These are phyloP conservation scores for Phycomyces nitens DNA, from an alignment of 192 early-diverging fungal genomes.

Conservation along the genomic window DNA sequence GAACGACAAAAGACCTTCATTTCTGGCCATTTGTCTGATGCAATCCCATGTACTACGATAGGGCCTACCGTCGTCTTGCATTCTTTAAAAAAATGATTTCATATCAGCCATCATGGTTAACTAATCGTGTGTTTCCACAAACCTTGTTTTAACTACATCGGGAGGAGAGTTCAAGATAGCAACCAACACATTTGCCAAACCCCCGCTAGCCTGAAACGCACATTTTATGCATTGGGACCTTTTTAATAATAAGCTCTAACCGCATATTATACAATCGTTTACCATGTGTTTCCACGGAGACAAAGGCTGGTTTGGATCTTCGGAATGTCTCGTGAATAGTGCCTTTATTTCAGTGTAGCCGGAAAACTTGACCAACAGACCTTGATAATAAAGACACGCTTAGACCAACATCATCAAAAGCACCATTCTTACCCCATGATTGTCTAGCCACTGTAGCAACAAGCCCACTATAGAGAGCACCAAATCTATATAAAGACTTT, in stretches of 20 bases:
- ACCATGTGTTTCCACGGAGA: slow-evolving; percentile 39
- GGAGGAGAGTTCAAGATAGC: slow-evolving; percentile 41
- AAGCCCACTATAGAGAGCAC: slow-evolving; percentile 40
- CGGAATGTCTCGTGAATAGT: slow-evolving; percentile 26
- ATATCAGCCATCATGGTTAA: too few species aligned
- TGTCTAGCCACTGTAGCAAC: slow-evolving; percentile 41
- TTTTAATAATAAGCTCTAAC: too few species aligned
- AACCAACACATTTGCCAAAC: slow-evolving; percentile 39
- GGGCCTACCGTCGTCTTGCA: slow-evolving; percentile 37
- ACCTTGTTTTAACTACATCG: slow-evolving; percentile 43
- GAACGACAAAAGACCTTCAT: slow-evolving; percentile 38
- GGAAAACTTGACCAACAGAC: slow-evolving; percentile 40
- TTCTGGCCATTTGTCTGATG: slow-evolving; percentile 27
- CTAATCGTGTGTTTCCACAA: too few species aligned
- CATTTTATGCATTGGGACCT: neutral
- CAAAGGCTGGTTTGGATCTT: slow-evolving; percentile 20
- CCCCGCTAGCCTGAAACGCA: slow-evolving; percentile 28
- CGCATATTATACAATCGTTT: slow-evolving; percentile 6
- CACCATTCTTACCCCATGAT: slow-evolving; percentile 38
- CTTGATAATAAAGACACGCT: slow-evolving; percentile 2
- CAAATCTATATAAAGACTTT: slow-evolving; percentile 16
- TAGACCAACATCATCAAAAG: neutral
- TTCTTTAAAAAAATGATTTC: slow-evolving; percentile 13
- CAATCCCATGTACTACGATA: slow-evolving; percentile 36
- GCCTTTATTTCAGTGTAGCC: slow-evolving; percentile 36